Evolutionary conservation across 1,284 basidiomycete species (phyloP).

Genomic region (Heliocybe sulcata): DNA sequence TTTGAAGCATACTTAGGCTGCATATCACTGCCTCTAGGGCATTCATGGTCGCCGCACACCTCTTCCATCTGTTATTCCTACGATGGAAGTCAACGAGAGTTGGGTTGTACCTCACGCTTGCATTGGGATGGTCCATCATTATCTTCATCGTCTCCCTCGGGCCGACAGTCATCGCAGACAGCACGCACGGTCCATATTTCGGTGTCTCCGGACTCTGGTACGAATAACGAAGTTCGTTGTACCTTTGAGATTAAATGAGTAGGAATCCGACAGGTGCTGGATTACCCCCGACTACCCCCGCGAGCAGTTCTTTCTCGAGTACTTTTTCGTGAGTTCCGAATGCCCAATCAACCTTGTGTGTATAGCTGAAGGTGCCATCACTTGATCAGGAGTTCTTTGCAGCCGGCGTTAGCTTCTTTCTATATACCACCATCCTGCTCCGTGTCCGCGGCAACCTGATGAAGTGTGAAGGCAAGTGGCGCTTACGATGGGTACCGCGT

Average conservation of each 20-base stretch:
- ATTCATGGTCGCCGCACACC: constrained; percentile 29
- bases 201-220: constrained; percentile 36
- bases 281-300: constrained; percentile 34
- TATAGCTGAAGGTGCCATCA: no score
- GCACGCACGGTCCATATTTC: constrained; percentile 30
- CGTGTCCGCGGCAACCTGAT: constrained; percentile 33
- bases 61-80: constrained; percentile 35
- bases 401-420: constrained; percentile 22
- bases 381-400: constrained; percentile 31
- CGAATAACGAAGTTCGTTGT: constrained; percentile 3
- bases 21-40: constrained; percentile 21
- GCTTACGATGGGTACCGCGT: constrained; percentile 23
- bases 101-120: constrained; percentile 20
- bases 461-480: constrained; percentile 22
- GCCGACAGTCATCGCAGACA: constrained; percentile 25
- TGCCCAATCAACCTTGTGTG: not conserved
- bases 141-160: constrained; percentile 27
- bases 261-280: constrained; percentile 29
- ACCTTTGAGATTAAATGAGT: not conserved
- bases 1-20: not conserved
- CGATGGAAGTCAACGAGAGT: constrained; percentile 18
- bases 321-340: constrained; percentile 32
- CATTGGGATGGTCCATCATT: constrained; percentile 27
- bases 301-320: constrained; percentile 36
- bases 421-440: constrained; percentile 28